phyloP scores from a whole-genome alignment of 2,329 filamentous ascomycete species.

The Mollisiaceae sp. region DNA sequence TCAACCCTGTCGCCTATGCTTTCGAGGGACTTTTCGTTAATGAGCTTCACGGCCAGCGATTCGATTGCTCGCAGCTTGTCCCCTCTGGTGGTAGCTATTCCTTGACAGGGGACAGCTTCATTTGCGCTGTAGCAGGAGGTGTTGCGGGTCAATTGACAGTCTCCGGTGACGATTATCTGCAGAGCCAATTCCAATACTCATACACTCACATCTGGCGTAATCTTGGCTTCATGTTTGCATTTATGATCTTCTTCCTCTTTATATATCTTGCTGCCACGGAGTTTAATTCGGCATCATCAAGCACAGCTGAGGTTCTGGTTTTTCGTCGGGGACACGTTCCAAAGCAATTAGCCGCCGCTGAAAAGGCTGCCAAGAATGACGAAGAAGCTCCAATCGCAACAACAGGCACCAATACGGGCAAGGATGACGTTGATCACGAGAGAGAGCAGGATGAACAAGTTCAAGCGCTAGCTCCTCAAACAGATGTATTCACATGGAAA shows the following conservation, averaged over 20 bases:
- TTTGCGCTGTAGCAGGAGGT: slow-evolving; percentile 65
- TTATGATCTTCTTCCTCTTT: slow-evolving; percentile 65
- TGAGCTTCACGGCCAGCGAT: slow-evolving; percentile 81
- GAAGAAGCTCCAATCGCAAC: slow-evolving; percentile 31
- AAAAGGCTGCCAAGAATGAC: slow-evolving; percentile 38
- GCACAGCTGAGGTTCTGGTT: slow-evolving; percentile 77
- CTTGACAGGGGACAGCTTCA: slow-evolving; percentile 47
- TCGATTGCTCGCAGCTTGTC: slow-evolving; percentile 57
- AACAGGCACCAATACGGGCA: slow-evolving; percentile 16
- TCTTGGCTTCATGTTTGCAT: slow-evolving; percentile 71
- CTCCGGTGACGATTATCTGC: slow-evolving; percentile 63
- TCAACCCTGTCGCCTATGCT: slow-evolving; percentile 66
- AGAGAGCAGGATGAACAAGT: slow-evolving; percentile 35
- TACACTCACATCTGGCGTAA: slow-evolving; percentile 53
- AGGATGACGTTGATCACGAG: slow-evolving; percentile 26
- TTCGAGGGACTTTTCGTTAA: slow-evolving; percentile 85
- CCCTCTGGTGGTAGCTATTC: slow-evolving; percentile 46
- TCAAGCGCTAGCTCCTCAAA: slow-evolving; percentile 38
- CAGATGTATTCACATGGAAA: slow-evolving; percentile 42
- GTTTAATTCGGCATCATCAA: slow-evolving; percentile 67
- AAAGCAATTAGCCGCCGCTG: slow-evolving; percentile 47
- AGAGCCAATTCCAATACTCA: slow-evolving; percentile 61
- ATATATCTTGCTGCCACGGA: slow-evolving; percentile 70
- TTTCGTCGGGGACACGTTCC: slow-evolving; percentile 66
- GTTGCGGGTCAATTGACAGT: slow-evolving; percentile 57